phyloP scores from a whole-genome alignment of 202 grass and related monocot genomes.

The Miscanthus sacchariflorus region DNA sequence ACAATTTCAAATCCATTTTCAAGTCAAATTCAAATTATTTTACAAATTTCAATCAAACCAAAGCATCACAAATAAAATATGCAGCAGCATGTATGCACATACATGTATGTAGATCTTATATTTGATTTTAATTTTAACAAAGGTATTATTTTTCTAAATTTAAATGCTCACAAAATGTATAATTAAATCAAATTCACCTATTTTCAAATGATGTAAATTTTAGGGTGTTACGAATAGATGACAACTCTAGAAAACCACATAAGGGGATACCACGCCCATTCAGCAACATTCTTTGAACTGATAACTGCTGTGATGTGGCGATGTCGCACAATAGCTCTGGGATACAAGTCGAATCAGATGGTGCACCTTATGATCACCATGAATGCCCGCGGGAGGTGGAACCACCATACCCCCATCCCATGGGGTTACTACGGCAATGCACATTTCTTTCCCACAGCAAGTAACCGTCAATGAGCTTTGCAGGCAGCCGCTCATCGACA shows the following conservation, averaged over 20 bases:
- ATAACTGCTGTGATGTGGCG: constrained; percentile 54
- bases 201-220: no score
- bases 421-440: constrained; percentile 55
- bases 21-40: no score
- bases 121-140: no score
- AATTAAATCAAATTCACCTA: no score
- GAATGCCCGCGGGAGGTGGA: constrained; percentile 55
- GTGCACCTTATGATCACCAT: constrained; percentile 57
- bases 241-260: constrained; percentile 2
- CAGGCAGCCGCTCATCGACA: constrained; percentile 22
- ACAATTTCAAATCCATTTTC: no score
- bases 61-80: no score
- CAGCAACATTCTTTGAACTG: constrained; percentile 45
- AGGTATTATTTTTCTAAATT: no score
- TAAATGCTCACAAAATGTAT: no score
- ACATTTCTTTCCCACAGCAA: constrained; percentile 42
- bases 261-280: background rate
- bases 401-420: constrained; percentile 34
- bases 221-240: background rate
- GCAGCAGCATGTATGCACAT: no score
- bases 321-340: constrained; percentile 44
- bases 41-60: no score
- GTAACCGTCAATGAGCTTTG: constrained; percentile 22
- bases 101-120: no score
- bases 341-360: background rate